These are phyloP conservation scores for Penicillium digitatum DNA, from an alignment of 2,329 filamentous ascomycete genomes.

Conservation along the genomic window DNA sequence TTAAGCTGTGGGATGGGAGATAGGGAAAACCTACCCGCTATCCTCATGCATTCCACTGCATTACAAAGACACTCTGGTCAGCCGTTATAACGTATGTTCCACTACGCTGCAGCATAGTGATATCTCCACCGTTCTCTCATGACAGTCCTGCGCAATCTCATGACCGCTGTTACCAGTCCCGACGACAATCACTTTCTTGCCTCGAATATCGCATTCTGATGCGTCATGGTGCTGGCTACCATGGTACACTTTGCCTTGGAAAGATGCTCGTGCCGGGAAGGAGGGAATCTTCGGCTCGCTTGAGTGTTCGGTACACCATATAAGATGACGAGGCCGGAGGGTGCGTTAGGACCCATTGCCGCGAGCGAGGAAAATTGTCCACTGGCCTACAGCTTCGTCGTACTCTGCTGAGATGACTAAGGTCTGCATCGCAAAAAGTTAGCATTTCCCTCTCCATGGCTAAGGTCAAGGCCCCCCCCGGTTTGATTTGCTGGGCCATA, in stretches of 20 bases:
- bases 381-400: slow-evolving; percentile 37
- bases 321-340: slow-evolving; percentile 44
- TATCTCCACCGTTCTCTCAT: slow-evolving; percentile 47
- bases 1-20: no score
- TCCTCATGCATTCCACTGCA: slow-evolving; percentile 48
- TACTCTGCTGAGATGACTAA: slow-evolving; percentile 40
- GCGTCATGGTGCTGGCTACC: slow-evolving; percentile 44
- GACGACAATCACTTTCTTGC: slow-evolving; percentile 48
- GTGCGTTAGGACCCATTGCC: slow-evolving; percentile 28
- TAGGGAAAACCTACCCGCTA: slow-evolving; percentile 26
- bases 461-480: no score
- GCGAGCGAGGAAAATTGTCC: slow-evolving; percentile 36
- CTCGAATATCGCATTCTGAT: slow-evolving; percentile 31
- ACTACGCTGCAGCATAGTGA: slow-evolving; percentile 53
- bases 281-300: slow-evolving; percentile 42
- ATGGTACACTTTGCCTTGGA: slow-evolving; percentile 46
- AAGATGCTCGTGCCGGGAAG: slow-evolving; percentile 41
- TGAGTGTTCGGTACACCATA: slow-evolving; percentile 48
- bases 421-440: slow-evolving; percentile 19
- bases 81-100: slow-evolving; percentile 50
- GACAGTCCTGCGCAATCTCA: slow-evolving; percentile 51
- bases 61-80: slow-evolving; percentile 45
- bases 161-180: slow-evolving; percentile 51
- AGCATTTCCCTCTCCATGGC: not conserved
- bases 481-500: no score